These are phyloP conservation scores for Calophaca sinica DNA, from an alignment of 306 rosid species.

Conservation along the genomic window DNA sequence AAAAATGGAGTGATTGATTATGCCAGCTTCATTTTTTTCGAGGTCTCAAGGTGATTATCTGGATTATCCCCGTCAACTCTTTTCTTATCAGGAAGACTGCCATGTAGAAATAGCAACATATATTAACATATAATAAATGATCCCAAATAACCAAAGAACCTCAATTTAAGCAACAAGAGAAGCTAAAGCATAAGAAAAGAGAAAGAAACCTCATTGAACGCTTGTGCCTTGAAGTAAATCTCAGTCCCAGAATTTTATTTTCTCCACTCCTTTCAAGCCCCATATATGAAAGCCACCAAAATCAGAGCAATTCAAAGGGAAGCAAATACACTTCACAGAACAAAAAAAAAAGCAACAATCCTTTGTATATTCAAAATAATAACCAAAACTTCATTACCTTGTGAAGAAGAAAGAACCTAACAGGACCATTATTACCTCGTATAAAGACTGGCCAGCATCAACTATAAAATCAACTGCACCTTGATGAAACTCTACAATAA, in stretches of 20 bases:
- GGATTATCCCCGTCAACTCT: constrained; percentile 53
- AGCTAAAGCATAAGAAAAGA: constrained; percentile 8
- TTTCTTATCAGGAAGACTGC: constrained; percentile 84
- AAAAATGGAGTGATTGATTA: constrained; percentile 32
- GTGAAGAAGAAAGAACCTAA: too few relatives aligned
- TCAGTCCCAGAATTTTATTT: constrained; percentile 61
- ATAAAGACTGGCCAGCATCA: too few relatives aligned
- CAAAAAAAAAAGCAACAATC: too few relatives aligned
- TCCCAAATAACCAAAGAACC: constrained; percentile 46
- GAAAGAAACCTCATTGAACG: constrained; percentile 80
- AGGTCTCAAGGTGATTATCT: constrained; percentile 54
- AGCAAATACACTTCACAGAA: constrained; percentile 33
- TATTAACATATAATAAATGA: constrained; percentile 20
- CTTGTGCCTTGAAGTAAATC: constrained; percentile 66
- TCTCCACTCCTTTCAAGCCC: constrained; percentile 59
- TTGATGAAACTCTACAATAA: too few relatives aligned
- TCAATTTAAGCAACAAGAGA: constrained; percentile 41
- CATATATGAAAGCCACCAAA: constrained; percentile 62
- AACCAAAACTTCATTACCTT: too few relatives aligned
- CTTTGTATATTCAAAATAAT: too few relatives aligned
- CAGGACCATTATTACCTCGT: too few relatives aligned
- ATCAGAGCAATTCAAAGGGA: constrained; percentile 45
- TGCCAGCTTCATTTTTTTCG: constrained; percentile 74
- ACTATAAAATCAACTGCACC: too few relatives aligned
- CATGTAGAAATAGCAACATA: constrained; percentile 38